Conservation (phyloP, 441 rosid genomes). For the Euphorbia schlechtendalii region DNA sequence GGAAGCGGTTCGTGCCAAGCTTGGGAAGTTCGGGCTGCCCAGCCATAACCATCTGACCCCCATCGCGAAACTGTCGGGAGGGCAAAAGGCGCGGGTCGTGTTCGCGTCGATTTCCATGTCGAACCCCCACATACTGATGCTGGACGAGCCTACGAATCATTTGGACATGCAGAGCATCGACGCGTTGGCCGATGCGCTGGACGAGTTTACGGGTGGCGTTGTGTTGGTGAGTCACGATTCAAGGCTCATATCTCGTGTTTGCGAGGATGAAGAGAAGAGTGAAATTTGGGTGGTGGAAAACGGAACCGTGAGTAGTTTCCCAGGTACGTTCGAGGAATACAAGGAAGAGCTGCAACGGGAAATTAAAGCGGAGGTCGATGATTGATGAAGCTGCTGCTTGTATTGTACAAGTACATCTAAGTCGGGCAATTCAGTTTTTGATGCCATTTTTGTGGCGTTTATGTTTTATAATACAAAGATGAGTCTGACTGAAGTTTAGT, state of each 20-base stretch:
- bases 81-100: conserved; percentile 86
- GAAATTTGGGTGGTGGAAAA: conserved; percentile 85
- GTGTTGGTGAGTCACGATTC: conserved; percentile 93
- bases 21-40: conserved; percentile 89
- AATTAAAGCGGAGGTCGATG: conserved; percentile 82
- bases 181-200: conserved; percentile 74
- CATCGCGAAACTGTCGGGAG: conserved; percentile 78
- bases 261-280: conserved; percentile 78
- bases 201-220: conserved; percentile 87
- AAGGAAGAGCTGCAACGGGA: conserved; percentile 78
- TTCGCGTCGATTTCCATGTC: conserved; percentile 91
- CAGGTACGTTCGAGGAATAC: conserved; percentile 80
- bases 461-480: conserved; percentile 7
- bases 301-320: conserved; percentile 58
- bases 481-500: background rate
- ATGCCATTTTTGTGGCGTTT: no score
- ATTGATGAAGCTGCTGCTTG: conserved; percentile 40
- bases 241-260: conserved; percentile 77
- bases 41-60: conserved; percentile 84
- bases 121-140: conserved; percentile 72
- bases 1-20: conserved; percentile 88
- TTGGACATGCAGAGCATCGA: conserved; percentile 94
- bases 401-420: background rate
- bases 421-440: background rate
- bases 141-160: conserved; percentile 93